A percentile compares a stretch with the other conserved stretches of the same genome.
These are phyloP conservation scores for Claviceps humidiphila DNA, from an alignment of 2,329 filamentous ascomycete species.

Conservation along the genomic window DNA sequence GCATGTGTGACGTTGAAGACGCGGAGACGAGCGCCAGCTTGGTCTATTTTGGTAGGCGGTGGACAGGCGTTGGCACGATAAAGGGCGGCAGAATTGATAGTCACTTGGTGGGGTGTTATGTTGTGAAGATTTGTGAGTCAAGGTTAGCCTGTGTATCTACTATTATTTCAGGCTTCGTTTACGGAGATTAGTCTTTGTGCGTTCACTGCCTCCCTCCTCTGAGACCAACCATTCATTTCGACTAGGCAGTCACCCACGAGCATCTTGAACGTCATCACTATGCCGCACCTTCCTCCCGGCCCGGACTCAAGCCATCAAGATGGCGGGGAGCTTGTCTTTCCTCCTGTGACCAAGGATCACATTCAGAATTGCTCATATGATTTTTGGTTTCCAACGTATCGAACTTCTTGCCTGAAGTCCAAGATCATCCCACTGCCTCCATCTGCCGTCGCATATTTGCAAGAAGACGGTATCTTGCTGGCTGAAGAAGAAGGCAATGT, in stretches of 20 bases:
- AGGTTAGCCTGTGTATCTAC: neutral
- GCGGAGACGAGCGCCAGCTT: neutral
- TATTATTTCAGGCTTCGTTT: neutral
- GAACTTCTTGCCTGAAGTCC: slow-evolving; percentile 70
- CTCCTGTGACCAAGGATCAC: slow-evolving; percentile 71
- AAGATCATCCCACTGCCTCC: slow-evolving; percentile 65
- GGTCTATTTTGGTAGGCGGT: slow-evolving; percentile 11
- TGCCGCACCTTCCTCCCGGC: slow-evolving; percentile 22
- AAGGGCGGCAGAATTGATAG: slow-evolving; percentile 15
- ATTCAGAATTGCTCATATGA: slow-evolving; percentile 93
- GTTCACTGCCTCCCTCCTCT: neutral
- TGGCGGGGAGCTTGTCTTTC: slow-evolving; percentile 47
- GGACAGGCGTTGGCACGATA: slow-evolving; percentile 6
- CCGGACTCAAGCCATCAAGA: slow-evolving; percentile 7
- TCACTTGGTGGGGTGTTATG: slow-evolving; percentile 10
- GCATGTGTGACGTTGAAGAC: neutral
- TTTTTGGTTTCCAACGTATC: slow-evolving; percentile 79
- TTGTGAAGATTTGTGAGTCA: neutral
- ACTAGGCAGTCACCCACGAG: neutral
- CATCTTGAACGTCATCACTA: slow-evolving; percentile 6
- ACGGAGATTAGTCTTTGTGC: neutral
- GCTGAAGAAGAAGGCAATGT: slow-evolving; percentile 50
- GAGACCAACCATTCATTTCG: neutral
- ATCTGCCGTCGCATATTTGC: slow-evolving; percentile 73
- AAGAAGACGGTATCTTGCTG: slow-evolving; percentile 82